Percentiles rank a stretch among this genome's conserved stretches.
Evolutionary conservation across 495 filamentous ascomycete genomes (phyloP).

Genomic region (Tuber calosporum): DNA sequence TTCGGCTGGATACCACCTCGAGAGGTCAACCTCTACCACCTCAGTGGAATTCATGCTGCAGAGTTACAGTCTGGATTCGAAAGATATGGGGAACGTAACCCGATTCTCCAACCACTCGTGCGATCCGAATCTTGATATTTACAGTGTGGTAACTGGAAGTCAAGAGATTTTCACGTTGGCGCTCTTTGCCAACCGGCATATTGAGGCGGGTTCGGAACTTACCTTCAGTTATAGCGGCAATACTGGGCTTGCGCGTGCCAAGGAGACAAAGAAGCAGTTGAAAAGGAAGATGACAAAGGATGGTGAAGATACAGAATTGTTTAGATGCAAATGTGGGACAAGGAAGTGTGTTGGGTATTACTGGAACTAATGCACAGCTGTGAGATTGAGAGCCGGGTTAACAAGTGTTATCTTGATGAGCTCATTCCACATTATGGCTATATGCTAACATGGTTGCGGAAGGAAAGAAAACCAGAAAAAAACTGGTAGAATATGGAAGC

Average conservation of each 20-base stretch:
- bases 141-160: not conserved
- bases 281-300: not conserved
- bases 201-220: not conserved
- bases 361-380: not conserved
- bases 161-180: not conserved
- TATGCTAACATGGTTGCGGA: not conserved
- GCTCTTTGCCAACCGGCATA: not conserved
- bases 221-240: not conserved
- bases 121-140: not conserved
- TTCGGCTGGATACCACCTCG: not conserved
- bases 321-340: not conserved
- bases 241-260: not conserved
- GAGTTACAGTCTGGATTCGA: not conserved
- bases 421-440: not conserved
- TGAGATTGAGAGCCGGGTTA: not conserved
- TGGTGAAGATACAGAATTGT: not conserved
- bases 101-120: constrained; percentile 1
- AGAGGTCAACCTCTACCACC: not conserved
- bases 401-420: not conserved
- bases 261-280: not conserved
- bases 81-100: not conserved
- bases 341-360: not conserved
- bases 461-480: not conserved
- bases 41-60: not conserved
- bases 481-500: no score